phyloP scores from a whole-genome alignment of 1,139 yeast genomes.

The Suhomyces ambrosiae region DNA sequence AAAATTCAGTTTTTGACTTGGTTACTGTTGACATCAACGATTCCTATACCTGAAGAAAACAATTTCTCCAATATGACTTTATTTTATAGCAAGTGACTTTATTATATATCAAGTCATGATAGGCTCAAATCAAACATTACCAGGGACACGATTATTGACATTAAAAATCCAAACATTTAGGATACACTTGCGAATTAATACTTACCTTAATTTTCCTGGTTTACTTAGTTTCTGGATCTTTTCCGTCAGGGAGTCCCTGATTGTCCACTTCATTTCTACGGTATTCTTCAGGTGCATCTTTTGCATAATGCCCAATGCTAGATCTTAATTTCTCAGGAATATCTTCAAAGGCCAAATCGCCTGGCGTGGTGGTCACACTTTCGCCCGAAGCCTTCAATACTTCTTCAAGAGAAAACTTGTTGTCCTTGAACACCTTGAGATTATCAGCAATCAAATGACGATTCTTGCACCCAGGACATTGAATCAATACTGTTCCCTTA shows the following conservation, averaged over 20 bases:
- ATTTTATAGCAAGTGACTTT: no score
- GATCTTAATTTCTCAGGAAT: conserved; percentile 65
- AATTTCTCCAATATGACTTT: no score
- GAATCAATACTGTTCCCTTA: conserved; percentile 82
- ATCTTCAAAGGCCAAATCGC: conserved; percentile 70
- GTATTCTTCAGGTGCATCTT: conserved; percentile 56
- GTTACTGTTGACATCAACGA: no score
- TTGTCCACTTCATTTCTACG: conserved; percentile 19
- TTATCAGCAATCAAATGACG: conserved; percentile 95
- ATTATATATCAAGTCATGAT: no score
- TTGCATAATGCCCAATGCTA: conserved; percentile 63
- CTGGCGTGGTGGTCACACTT: conserved; percentile 58
- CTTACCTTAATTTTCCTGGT: no score
- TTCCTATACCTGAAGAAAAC: no score
- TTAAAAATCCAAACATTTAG: no score
- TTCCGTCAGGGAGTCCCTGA: conserved; percentile 9
- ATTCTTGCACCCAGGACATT: conserved; percentile 88
- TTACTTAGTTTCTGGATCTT: no score
- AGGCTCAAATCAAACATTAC: no score
- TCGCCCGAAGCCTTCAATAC: conserved; percentile 80
- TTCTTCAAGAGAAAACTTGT: conserved; percentile 73
- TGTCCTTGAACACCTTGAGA: conserved; percentile 78
- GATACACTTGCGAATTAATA: no score
- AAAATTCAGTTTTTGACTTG: no score
- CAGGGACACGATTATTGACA: no score